These are phyloP conservation scores for Neonectria punicea DNA, from an alignment of 2,329 filamentous ascomycete genomes.

Conservation along the genomic window DNA sequence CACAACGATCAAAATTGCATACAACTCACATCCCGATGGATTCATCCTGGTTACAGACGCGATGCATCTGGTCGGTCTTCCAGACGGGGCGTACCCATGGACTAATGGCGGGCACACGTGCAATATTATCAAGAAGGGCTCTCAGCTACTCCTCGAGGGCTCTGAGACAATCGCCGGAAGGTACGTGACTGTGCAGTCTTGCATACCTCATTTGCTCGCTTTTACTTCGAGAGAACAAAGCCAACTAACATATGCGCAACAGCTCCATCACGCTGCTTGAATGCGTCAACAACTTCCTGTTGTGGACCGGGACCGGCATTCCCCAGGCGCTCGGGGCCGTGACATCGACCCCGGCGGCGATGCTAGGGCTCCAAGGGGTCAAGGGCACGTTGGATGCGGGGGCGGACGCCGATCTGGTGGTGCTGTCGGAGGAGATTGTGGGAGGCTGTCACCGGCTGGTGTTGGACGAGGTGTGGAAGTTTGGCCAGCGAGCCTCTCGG, in stretches of 20 bases:
- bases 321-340: conserved; percentile 77
- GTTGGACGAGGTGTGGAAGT: conserved; percentile 85
- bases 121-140: conserved; percentile 75
- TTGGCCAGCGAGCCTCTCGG: conserved; percentile 65
- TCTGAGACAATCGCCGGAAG: conserved; percentile 83
- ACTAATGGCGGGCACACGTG: conserved; percentile 74
- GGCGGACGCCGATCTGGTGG: conserved; percentile 75
- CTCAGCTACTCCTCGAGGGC: conserved; percentile 78
- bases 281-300: conserved; percentile 83
- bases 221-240: not conserved
- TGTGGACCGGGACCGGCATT: conserved; percentile 76
- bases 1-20: conserved; percentile 89
- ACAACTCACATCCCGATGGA: conserved; percentile 84
- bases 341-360: conserved; percentile 79
- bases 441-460: conserved; percentile 62
- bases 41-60: conserved; percentile 93
- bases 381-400: conserved; percentile 75
- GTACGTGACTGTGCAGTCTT: conserved; percentile 53
- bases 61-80: conserved; percentile 86
- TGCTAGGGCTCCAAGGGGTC: conserved; percentile 73
- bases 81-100: conserved; percentile 88
- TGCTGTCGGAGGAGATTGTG: conserved; percentile 67
- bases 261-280: conserved; percentile 80
- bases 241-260: conserved; percentile 1
- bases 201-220: not conserved